Evolutionary conservation across 2,329 filamentous ascomycete species (phyloP).

Genomic region (Tothia fuscella): DNA sequence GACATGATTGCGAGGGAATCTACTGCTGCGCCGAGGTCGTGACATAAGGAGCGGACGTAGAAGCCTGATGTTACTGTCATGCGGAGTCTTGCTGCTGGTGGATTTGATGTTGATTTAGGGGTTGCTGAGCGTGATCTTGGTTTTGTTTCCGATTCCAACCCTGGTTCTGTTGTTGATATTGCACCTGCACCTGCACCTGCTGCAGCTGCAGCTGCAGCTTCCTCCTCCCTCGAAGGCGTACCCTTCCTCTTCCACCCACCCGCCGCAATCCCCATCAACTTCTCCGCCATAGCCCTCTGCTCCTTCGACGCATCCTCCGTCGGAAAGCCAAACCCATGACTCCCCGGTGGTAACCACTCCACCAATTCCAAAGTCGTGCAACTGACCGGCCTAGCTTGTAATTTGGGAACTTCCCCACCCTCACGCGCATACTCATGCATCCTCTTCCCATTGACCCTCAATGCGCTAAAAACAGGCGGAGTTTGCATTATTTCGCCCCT

Average conservation of each 20-base stretch:
- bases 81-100: conserved; percentile 58
- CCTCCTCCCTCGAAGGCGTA: neutral
- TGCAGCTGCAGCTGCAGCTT: conserved; percentile 13
- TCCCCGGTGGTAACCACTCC: conserved; percentile 73
- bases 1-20: conserved; percentile 79
- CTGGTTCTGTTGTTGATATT: neutral
- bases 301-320: conserved; percentile 61
- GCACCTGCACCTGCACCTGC: conserved; percentile 1
- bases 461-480: conserved; percentile 82
- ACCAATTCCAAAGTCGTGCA: conserved; percentile 67
- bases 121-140: conserved; percentile 4
- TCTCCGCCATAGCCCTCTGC: conserved; percentile 66
- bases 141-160: too few species aligned
- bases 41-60: conserved; percentile 87
- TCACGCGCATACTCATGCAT: conserved; percentile 93
- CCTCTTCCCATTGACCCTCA: conserved; percentile 87
- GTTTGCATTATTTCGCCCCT: conserved; percentile 77
- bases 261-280: conserved; percentile 32
- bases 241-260: conserved; percentile 44
- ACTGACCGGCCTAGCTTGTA: conserved; percentile 67
- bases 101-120: conserved; percentile 11
- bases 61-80: conserved; percentile 94
- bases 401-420: conserved; percentile 76
- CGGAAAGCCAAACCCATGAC: conserved; percentile 70
- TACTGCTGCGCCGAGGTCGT: conserved; percentile 77